Percentiles rank a stretch among this genome's conserved stretches.
phyloP scores from a whole-genome alignment of 306 rosid genomes.

The Carpinus viminea region DNA sequence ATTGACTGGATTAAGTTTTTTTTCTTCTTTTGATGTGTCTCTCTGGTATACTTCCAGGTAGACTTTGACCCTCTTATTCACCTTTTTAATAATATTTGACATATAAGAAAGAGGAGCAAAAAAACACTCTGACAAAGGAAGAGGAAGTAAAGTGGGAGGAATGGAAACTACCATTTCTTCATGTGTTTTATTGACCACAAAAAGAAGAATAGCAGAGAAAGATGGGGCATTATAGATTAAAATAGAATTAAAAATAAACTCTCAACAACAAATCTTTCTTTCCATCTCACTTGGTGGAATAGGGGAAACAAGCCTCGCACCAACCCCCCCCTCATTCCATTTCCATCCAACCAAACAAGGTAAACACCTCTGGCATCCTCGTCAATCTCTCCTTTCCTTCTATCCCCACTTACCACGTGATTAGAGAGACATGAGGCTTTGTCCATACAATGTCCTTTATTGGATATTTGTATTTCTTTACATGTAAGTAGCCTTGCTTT shows the following conservation, averaged over 20 bases:
- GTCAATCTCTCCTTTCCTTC: neutral
- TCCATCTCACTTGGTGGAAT: neutral
- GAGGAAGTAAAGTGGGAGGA: neutral
- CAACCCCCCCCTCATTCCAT: neutral
- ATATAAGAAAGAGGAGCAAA: neutral
- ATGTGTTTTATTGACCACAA: neutral
- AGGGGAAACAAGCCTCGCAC: neutral
- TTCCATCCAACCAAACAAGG: neutral
- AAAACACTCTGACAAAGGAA: neutral
- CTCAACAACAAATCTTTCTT: neutral
- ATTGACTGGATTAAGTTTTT: too few species aligned
- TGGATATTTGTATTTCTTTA: neutral
- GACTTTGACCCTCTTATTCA: neutral
- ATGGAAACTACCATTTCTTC: neutral
- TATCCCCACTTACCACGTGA: conserved; percentile 1
- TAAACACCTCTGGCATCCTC: neutral
- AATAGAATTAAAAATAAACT: neutral
- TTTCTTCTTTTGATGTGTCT: neutral
- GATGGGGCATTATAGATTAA: neutral
- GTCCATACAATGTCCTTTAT: neutral
- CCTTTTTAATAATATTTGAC: neutral
- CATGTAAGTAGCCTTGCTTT: neutral
- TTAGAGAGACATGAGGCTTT: neutral
- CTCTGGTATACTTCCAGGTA: neutral
- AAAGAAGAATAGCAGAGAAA: neutral